Conservation (phyloP, 1,284 basidiomycete species). For the Ceratobasidium sp. region DNA sequence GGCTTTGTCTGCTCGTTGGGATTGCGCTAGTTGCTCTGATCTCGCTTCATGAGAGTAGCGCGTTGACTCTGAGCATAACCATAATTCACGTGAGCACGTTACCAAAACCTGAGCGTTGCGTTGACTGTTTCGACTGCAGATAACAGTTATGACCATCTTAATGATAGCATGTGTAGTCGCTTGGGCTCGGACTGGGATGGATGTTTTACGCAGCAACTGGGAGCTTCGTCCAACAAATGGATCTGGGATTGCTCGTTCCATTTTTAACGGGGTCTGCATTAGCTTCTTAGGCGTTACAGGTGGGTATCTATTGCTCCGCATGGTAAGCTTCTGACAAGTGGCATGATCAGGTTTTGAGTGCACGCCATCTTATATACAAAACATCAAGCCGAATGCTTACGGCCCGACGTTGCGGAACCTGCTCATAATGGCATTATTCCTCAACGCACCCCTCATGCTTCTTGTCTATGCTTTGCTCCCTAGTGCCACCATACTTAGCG, state of each 20-base stretch:
- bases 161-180: constrained; percentile 61
- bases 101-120: background rate
- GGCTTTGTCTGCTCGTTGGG: constrained; percentile 62
- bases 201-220: constrained; percentile 68
- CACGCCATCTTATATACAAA: constrained; percentile 69
- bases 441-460: constrained; percentile 66
- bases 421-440: constrained; percentile 65
- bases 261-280: constrained; percentile 72
- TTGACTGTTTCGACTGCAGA: constrained; percentile 52
- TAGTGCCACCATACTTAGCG: constrained; percentile 58
- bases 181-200: constrained; percentile 64
- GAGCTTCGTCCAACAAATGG: constrained; percentile 50
- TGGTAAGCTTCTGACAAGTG: background rate
- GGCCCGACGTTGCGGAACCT: constrained; percentile 70
- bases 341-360: constrained; percentile 56
- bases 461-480: constrained; percentile 69
- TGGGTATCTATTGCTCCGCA: background rate
- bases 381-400: constrained; percentile 65
- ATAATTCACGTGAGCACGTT: constrained; percentile 63
- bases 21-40: constrained; percentile 66
- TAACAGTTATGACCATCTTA: constrained; percentile 65
- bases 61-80: constrained; percentile 66
- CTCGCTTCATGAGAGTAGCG: constrained; percentile 70
- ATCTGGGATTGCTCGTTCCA: constrained; percentile 56
- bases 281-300: constrained; percentile 76